Evolutionary conservation across 495 filamentous ascomycete species (phyloP), one percentile per base, ranked within the genome.

Genomic region (Penicillium flavigenum): DNA sequence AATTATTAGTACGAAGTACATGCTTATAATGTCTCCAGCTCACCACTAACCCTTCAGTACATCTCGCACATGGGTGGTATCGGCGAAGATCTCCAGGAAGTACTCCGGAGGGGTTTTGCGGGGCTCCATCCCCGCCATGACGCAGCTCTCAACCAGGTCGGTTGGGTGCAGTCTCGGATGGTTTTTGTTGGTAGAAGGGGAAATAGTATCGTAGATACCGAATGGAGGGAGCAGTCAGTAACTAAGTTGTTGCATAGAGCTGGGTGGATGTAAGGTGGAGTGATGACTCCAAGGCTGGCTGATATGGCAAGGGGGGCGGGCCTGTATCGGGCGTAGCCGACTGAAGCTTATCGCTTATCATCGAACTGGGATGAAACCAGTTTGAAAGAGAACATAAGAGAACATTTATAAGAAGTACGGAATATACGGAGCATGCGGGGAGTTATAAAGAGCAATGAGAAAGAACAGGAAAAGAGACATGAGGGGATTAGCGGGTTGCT

Each of bases 11-110:
- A 14, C 17, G 6, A 7, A 10, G 16, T 16, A 11, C 8, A n/a
- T 11, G 8, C 11, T 6, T 31, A 5, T 24, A 14, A n/a, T 2
- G 4, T 31, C 17, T 2, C 17, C 31, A 14, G 5, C 8, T 5
- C 7, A 19, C 10, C 14, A 24, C 55, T 56, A 62, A 96, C 94
- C 93, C 83, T 92, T 90, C 29, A 98, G 83, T 20, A 98, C 86
- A 72, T 98, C 94, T 67, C 89, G 89, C 62, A 96, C 89, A 61
- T 85, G 88, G 26, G 79, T 80, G 45, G 87, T 88, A 70, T 92
- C 90, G 57, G 88, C 87, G 70, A 92, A 89, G 63, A 91, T 86
- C 72, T 93, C 89, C 69, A 93, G 80, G 58, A 88, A 86, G 76
- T 91, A 92, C 71, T 92, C 88, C 63, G 88, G 89, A 66, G 88